phyloP scores from a whole-genome alignment of 75 land plant species.

The Azolla pinnata region DNA sequence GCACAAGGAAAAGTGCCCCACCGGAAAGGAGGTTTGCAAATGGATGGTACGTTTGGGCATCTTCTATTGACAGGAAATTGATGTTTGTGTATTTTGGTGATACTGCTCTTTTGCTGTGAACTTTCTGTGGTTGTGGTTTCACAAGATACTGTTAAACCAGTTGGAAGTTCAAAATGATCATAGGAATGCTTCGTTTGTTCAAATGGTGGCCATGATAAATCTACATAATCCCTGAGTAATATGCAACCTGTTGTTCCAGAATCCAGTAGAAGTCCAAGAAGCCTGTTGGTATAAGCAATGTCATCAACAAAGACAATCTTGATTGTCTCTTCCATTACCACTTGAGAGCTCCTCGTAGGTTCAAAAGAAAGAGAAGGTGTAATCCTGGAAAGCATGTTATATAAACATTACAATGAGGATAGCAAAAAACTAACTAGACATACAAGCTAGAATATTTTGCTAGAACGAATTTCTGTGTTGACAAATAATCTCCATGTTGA shows the following conservation, averaged over 20 bases:
- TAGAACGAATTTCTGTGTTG: no score
- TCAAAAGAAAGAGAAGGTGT: slow-evolving; percentile 23
- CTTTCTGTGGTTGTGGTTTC: no score
- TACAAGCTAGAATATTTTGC: no score
- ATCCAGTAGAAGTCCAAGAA: slow-evolving; percentile 47
- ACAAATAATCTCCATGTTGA: no score
- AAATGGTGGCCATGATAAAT: not conserved
- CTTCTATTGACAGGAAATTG: no score
- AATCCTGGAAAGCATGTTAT: slow-evolving; percentile 36
- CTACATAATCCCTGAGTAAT: slow-evolving; percentile 37
- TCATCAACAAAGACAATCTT: slow-evolving; percentile 62
- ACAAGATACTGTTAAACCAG: no score
- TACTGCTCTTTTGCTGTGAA: no score
- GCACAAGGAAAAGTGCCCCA: slow-evolving; percentile 76
- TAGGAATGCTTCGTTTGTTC: not conserved
- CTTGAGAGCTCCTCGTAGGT: slow-evolving; percentile 63
- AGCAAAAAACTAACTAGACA: no score
- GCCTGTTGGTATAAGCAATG: slow-evolving; percentile 49
- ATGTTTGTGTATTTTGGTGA: no score
- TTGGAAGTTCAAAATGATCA: not conserved
- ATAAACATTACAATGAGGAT: no score
- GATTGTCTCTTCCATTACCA: slow-evolving; percentile 53
- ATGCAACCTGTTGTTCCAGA: slow-evolving; percentile 44
- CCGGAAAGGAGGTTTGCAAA: no score
- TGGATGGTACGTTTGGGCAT: no score